A percentile compares a stretch with the other conserved stretches of the same genome.
Conservation (phyloP, 257 asterid species). For the Przewalskia tangutica region DNA sequence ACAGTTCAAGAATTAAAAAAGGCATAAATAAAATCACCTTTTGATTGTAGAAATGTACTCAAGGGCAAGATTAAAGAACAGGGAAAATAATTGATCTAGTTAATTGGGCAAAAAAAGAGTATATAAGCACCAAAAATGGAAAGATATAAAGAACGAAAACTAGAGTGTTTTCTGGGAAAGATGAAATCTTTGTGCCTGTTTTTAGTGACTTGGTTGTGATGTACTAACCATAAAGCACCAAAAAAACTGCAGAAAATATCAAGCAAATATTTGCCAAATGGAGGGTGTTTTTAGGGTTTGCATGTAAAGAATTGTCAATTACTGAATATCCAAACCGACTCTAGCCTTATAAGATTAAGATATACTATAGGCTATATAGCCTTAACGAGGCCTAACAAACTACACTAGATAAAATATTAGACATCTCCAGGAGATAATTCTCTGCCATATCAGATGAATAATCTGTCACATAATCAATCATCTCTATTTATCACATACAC, state of each 20-base stretch:
- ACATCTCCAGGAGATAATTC: no score
- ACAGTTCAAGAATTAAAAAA: neutral
- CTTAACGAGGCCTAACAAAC: no score
- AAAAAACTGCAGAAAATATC: neutral
- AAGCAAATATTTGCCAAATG: neutral
- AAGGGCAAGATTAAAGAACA: neutral
- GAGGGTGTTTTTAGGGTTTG: neutral
- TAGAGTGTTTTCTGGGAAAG: neutral
- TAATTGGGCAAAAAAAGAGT: neutral
- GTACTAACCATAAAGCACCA: neutral
- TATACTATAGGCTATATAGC: no score
- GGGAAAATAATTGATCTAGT: neutral
- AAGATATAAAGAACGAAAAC: neutral
- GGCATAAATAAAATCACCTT: neutral
- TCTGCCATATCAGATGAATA: no score
- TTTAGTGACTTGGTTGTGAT: neutral
- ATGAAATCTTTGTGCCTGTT: neutral
- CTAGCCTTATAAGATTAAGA: neutral
- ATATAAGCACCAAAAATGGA: neutral
- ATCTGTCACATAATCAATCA: no score
- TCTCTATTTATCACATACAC: no score
- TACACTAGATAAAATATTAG: no score
- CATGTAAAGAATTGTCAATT: neutral
- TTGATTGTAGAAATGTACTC: neutral
- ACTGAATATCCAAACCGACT: neutral